Evolutionary conservation across 805 yeast species (phyloP).

Genomic region (Lipomyces orientalis): DNA sequence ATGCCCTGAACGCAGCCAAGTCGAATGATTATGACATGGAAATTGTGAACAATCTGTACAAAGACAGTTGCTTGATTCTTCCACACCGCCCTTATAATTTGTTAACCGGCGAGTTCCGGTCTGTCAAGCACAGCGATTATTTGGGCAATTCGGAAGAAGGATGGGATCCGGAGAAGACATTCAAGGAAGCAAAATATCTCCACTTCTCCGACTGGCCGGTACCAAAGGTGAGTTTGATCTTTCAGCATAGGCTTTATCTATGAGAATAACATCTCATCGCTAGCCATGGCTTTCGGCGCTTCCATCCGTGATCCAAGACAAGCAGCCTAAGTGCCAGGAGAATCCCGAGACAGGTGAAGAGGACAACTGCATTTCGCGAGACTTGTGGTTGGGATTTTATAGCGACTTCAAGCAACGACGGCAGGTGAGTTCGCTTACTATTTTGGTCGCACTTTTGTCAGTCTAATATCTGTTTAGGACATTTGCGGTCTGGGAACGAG

Average conservation of each 20-base stretch:
- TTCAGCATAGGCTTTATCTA: background rate
- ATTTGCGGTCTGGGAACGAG: background rate
- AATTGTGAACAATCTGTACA: conserved; percentile 5
- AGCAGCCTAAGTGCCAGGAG: background rate
- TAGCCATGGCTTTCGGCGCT: conserved; percentile 1
- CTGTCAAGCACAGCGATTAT: background rate
- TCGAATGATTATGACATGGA: conserved; percentile 11
- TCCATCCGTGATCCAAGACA: conserved; percentile 1
- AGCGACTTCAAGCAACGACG: background rate
- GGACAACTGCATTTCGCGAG: background rate
- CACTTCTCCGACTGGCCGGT: conserved; percentile 11
- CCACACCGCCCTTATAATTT: conserved; percentile 6
- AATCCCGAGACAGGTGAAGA: background rate
- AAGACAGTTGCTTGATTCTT: background rate
- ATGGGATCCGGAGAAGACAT: background rate
- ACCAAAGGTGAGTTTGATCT: conserved; percentile 5
- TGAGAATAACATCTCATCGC: background rate
- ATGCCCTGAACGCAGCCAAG: background rate
- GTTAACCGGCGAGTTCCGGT: conserved; percentile 10
- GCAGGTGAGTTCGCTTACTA: background rate
- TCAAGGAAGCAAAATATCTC: background rate
- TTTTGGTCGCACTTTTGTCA: background rate
- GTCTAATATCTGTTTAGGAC: background rate
- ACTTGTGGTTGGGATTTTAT: background rate
- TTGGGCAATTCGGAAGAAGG: background rate